These are phyloP conservation scores for Saccharomycopsis sp. DNA, from an alignment of 805 yeast species.

Conservation along the genomic window DNA sequence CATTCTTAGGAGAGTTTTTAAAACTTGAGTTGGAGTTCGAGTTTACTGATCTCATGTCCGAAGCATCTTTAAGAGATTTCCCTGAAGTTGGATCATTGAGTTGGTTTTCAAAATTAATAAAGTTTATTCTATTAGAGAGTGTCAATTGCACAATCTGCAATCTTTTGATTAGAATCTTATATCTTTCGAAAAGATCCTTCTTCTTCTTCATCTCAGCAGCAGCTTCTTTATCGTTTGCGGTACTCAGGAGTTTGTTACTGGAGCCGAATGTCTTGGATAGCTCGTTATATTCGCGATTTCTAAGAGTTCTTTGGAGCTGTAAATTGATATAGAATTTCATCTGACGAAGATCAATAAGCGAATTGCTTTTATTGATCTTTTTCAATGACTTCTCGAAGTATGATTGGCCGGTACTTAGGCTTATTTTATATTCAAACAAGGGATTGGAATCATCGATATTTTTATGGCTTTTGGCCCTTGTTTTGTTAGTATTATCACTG, in stretches of 20 bases:
- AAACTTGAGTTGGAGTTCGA: background rate
- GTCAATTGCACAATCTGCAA: conserved; percentile 19
- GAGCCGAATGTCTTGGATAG: background rate
- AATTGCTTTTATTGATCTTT: conserved; percentile 29
- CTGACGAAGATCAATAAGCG: conserved; percentile 42
- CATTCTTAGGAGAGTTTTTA: background rate
- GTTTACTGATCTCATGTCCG: conserved; percentile 2
- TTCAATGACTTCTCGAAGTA: conserved; percentile 37
- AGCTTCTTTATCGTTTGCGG: background rate
- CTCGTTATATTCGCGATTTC: conserved; percentile 24
- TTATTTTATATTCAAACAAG: conserved; percentile 30
- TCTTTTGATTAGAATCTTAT: conserved; percentile 18
- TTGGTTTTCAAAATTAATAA: conserved; percentile 13
- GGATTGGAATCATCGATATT: conserved; percentile 21
- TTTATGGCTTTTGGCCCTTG: background rate
- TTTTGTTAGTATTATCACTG: background rate
- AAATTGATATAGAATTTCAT: conserved; percentile 40
- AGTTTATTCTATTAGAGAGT: conserved; percentile 16
- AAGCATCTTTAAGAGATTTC: background rate
- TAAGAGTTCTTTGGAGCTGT: conserved; percentile 38
- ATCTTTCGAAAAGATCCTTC: conserved; percentile 10
- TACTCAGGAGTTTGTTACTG: conserved; percentile 1
- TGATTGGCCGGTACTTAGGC: conserved; percentile 34
- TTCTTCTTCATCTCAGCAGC: conserved; percentile 1
- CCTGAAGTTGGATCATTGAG: background rate